Percentiles rank a stretch among this genome's conserved stretches.
phyloP scores from a whole-genome alignment of 2,329 filamentous ascomycete genomes.

The Trichoderma cornu-damae region DNA sequence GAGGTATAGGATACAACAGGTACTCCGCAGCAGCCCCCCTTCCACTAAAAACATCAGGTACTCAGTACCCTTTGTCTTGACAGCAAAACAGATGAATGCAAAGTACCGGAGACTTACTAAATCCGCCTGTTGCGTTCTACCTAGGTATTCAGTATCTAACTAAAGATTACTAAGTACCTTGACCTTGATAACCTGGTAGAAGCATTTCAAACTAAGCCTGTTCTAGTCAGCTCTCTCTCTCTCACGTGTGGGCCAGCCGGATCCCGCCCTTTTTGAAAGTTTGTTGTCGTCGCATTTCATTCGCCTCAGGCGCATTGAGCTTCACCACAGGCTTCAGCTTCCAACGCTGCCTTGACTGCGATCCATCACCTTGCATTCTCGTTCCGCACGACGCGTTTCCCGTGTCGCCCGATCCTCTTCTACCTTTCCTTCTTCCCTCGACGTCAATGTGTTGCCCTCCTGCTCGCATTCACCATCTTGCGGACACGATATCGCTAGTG shows the following conservation, averaged over 20 bases:
- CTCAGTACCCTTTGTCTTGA: not conserved
- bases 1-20: not conserved
- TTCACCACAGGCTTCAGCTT: not conserved
- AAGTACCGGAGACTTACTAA: not conserved
- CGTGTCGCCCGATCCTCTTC: slow-evolving; percentile 4
- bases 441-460: slow-evolving; percentile 15
- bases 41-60: not conserved
- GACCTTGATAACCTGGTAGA: no score
- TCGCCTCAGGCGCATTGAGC: not conserved
- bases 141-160: no score
- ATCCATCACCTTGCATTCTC: not conserved
- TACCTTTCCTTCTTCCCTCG: not conserved
- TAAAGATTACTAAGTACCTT: no score
- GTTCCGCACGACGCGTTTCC: slow-evolving; percentile 8
- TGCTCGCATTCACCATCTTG: not conserved
- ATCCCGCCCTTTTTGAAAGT: not conserved
- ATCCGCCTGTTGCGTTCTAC: no score
- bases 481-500: slow-evolving; percentile 7
- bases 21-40: no score
- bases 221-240: slow-evolving; percentile 7
- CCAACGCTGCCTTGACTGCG: not conserved
- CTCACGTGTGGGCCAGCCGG: slow-evolving; percentile 12
- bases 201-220: not conserved
- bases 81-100: accelerated
- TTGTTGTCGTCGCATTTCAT: slow-evolving; percentile 13